phyloP scores from a whole-genome alignment of 2,329 filamentous ascomycete species.

The Dothistroma septosporum region DNA sequence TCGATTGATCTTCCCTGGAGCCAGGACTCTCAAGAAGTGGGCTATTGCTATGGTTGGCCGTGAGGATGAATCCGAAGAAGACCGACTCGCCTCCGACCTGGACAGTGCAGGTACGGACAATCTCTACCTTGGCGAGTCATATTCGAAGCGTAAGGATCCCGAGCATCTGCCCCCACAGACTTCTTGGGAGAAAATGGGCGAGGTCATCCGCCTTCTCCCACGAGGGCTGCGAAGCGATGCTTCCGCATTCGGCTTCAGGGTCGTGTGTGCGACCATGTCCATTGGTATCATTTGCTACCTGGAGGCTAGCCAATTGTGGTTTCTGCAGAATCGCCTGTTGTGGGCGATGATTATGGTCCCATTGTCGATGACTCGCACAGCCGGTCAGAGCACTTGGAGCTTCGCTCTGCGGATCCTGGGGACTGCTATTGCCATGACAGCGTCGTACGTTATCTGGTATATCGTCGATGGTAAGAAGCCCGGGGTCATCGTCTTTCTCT shows the following conservation, averaged over 20 bases:
- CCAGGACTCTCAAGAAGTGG: conserved; percentile 63
- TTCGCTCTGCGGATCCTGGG: conserved; percentile 61
- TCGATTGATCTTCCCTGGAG: conserved; percentile 60
- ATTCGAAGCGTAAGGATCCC: conserved; percentile 60
- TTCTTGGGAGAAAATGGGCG: conserved; percentile 57
- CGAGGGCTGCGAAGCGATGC: conserved; percentile 59
- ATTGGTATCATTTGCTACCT: conserved; percentile 65
- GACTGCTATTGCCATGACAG: conserved; percentile 60
- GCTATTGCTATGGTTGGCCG: conserved; percentile 50
- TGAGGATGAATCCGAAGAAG: conserved; percentile 52
- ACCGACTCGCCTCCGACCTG: conserved; percentile 56
- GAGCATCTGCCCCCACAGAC: conserved; percentile 67
- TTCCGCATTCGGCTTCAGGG: conserved; percentile 67
- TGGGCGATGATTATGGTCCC: conserved; percentile 74
- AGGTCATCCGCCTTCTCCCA: conserved; percentile 56
- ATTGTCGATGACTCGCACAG: conserved; percentile 64
- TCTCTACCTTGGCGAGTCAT: conserved; percentile 64
- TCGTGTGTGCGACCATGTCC: conserved; percentile 67
- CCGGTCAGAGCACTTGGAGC: conserved; percentile 68
- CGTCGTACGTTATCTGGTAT: conserved; percentile 67
- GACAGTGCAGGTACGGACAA: conserved; percentile 48
- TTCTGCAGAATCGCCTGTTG: conserved; percentile 63
- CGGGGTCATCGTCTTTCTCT: conserved; percentile 65
- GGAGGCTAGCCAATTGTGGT: conserved; percentile 60
- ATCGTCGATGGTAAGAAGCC: conserved; percentile 61